These are phyloP conservation scores for Coniochaeta hoffmannii DNA, from an alignment of 2,329 filamentous ascomycete genomes.

Conservation along the genomic window DNA sequence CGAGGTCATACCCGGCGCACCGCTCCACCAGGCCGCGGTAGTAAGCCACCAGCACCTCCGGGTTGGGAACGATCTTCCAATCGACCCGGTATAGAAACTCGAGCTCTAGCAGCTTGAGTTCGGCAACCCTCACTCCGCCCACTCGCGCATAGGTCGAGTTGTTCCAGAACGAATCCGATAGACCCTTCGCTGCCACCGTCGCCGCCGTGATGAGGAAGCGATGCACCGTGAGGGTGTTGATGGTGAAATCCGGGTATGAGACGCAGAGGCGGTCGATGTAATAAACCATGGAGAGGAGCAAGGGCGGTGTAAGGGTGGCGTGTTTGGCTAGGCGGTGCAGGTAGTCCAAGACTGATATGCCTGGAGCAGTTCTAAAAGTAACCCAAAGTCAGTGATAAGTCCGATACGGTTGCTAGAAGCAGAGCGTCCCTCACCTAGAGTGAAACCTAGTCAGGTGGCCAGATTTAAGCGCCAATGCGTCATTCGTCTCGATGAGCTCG, in stretches of 20 bases:
- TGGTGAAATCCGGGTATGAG: conserved; percentile 88
- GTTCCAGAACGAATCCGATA: conserved; percentile 97
- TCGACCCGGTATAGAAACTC: conserved; percentile 90
- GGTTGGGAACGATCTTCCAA: conserved; percentile 95
- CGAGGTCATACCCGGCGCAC: conserved; percentile 46
- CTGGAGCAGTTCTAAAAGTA: conserved; percentile 37
- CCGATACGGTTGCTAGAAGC: background rate
- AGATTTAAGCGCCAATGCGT: conserved; percentile 74
- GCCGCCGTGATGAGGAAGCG: conserved; percentile 94
- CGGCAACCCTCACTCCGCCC: conserved; percentile 82
- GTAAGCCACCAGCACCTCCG: conserved; percentile 88
- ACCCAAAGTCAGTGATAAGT: conserved; percentile 16
- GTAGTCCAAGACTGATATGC: conserved; percentile 92
- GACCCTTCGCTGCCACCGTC: conserved; percentile 89
- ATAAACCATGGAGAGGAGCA: conserved; percentile 97
- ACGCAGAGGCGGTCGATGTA: conserved; percentile 95
- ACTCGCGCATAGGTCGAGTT: conserved; percentile 94
- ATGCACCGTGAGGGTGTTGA: conserved; percentile 93
- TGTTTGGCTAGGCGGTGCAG: conserved; percentile 87
- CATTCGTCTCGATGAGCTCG: conserved; percentile 90
- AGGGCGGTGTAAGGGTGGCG: conserved; percentile 84
- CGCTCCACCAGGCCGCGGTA: conserved; percentile 78
- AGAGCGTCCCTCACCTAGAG: conserved; percentile 57
- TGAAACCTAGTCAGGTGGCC: conserved; percentile 91
- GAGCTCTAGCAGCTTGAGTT: conserved; percentile 84